Base-by-base conservation (phyloP, 257 asterid species). In the Jaltomata sinuosa region DNA sequence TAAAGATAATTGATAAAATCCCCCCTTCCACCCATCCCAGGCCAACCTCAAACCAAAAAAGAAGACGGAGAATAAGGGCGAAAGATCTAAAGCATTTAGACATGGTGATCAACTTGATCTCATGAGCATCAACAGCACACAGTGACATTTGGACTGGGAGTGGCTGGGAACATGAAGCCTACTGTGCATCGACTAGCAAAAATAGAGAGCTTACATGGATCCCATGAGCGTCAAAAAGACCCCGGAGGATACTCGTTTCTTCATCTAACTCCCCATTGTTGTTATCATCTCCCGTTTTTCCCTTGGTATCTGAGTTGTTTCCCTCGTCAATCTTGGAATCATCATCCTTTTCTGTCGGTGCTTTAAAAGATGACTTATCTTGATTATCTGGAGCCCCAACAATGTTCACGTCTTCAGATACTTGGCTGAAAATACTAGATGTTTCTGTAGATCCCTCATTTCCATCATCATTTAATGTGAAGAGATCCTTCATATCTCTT, bases 401-500 rank as follows among this genome's bases (percentile, higher is more conserved):
- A 81, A 95, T 87, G 87, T 92, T 92, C 64, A 94, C 90, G 86
- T 91, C 90, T 83, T 92, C 96, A 53, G 94, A 86, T 87, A 94
- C 83, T 90, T 94, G 96, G 84, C 98, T 85, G 85, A 97, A 97
- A 45, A 97, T 93, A 88, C 87, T 91, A 79, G 97, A 93, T 64
- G 99, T 95, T 88, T 97, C 99, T 82, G 99, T 95, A 74, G 96
- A 88, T 74, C 89, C 88, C 83, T 92, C 92, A 85, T 89, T 87
- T 78, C 88, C 97, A 84, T 92, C 98, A 45, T 97, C 99, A 80
- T 91, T 93, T 88, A 97, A 88, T 31, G 89, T 89, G 89, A 97
- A 97, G 80, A 97, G 98, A 89, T 97, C 99, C 92, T 95, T 93
- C 98, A 97, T 90, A 85, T 97, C 99, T 42, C 99, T 95, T 84